Evolutionary conservation across 805 yeast species (phyloP).

Genomic region (Scheffersomyces spartinae): DNA sequence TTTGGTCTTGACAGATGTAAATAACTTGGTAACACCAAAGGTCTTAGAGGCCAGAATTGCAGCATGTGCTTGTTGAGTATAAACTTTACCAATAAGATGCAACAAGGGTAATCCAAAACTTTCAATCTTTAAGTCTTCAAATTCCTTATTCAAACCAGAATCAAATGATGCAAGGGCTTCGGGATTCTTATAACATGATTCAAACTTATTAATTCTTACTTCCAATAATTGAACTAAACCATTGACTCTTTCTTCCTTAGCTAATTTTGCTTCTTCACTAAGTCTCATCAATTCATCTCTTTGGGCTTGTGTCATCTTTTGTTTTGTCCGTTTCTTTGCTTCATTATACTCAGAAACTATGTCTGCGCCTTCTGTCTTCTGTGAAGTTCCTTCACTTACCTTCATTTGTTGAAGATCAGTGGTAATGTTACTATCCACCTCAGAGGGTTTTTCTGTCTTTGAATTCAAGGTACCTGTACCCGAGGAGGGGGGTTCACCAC

Average conservation of each 20-base stretch:
- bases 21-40: constrained; percentile 78
- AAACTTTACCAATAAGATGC: constrained; percentile 72
- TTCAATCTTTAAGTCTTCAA: constrained; percentile 81
- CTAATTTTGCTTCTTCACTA: constrained; percentile 43
- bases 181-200: constrained; percentile 49
- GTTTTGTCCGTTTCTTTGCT: constrained; percentile 17
- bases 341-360: constrained; percentile 7
- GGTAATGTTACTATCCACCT: constrained; percentile 15
- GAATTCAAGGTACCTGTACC: constrained; percentile 1
- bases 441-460: neutral
- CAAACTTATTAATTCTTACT: constrained; percentile 33
- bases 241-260: constrained; percentile 35
- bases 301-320: constrained; percentile 20
- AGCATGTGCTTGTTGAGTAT: constrained; percentile 63
- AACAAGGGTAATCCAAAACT: constrained; percentile 88
- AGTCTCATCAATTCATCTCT: constrained; percentile 40
- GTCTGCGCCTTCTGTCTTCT: constrained; percentile 9
- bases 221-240: constrained; percentile 41
- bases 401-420: constrained; percentile 12
- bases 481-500: constrained; percentile 7
- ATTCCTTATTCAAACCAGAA: constrained; percentile 44
- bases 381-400: constrained; percentile 14
- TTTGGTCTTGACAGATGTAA: constrained; percentile 72
- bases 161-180: constrained; percentile 50
- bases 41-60: constrained; percentile 67